Percentiles rank a stretch among this genome's conserved stretches.
phyloP scores from a whole-genome alignment of 768 basidiomycete species.

The Neoboletus brunneissimus region DNA sequence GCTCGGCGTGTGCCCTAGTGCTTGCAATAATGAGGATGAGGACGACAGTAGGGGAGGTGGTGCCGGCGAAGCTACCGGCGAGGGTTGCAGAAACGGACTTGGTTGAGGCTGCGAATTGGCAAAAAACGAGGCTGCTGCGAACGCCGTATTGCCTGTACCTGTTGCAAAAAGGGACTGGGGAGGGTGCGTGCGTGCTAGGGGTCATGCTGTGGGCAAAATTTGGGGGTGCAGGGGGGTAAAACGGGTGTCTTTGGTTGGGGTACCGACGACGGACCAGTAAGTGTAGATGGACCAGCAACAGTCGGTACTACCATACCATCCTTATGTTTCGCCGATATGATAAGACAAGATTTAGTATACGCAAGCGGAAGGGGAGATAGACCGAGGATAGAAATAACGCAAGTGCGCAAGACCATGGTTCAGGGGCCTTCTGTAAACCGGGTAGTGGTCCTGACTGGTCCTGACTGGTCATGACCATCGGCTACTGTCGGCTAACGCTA shows the following conservation, averaged over 20 bases:
- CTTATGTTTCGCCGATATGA: conserved; percentile 22
- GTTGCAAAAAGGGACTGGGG: conserved; percentile 27
- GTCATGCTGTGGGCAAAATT: conserved; percentile 29
- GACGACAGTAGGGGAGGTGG: conserved; percentile 15
- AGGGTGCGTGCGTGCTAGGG: conserved; percentile 31
- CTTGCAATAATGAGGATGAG: conserved; percentile 27
- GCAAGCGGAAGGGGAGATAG: neutral
- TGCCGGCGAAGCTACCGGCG: conserved; percentile 15
- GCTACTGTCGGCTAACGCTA: too few relatives aligned
- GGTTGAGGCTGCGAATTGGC: conserved; percentile 26
- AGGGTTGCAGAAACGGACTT: conserved; percentile 28
- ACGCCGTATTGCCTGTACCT: conserved; percentile 11
- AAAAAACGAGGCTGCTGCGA: conserved; percentile 18
- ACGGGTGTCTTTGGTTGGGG: conserved; percentile 22
- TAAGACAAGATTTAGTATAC: conserved; percentile 7
- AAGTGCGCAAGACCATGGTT: neutral
- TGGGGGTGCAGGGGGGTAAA: conserved; percentile 5
- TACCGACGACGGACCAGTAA: conserved; percentile 5
- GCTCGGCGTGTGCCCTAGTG: conserved; percentile 17
- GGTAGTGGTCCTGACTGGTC: too few relatives aligned
- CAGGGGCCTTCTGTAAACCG: too few relatives aligned
- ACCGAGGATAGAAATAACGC: neutral
- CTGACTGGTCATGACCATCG: too few relatives aligned
- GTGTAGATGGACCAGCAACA: conserved; percentile 13
- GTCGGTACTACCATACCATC: conserved; percentile 15